Evolutionary conservation across 257 asterid species (phyloP).

Genomic region (Ballota nigra): DNA sequence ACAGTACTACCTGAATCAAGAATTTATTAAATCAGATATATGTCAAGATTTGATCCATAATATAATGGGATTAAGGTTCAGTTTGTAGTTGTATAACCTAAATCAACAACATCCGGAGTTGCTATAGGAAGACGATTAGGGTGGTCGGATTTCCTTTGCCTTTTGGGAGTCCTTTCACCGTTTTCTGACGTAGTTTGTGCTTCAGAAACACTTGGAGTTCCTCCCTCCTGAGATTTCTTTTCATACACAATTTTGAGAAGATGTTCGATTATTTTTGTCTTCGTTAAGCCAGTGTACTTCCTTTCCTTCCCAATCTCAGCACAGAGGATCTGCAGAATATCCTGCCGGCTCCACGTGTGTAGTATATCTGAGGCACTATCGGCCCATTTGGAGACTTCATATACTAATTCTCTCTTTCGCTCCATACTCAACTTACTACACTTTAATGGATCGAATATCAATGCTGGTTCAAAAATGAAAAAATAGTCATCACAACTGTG

Average conservation of each 20-base stretch:
- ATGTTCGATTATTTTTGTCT: conserved; percentile 74
- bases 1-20: conserved; percentile 15
- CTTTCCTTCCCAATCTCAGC: conserved; percentile 95
- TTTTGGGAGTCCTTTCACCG: conserved; percentile 57
- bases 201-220: conserved; percentile 36
- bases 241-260: conserved; percentile 71
- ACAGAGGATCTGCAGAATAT: conserved; percentile 83
- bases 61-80: not conserved
- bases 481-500: not conserved
- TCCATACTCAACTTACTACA: conserved; percentile 76
- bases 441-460: conserved; percentile 63
- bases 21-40: not conserved
- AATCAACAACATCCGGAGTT: conserved; percentile 34
- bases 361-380: conserved; percentile 74
- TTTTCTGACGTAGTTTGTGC: conserved; percentile 38
- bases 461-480: conserved; percentile 39
- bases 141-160: conserved; percentile 58
- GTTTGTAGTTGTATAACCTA: conserved; percentile 1
- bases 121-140: conserved; percentile 33
- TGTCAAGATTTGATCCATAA: not conserved
- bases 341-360: conserved; percentile 92
- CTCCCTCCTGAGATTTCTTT: conserved; percentile 53
- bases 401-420: conserved; percentile 73
- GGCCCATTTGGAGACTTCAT: conserved; percentile 68
- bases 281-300: conserved; percentile 90